Evolutionary conservation across 768 basidiomycete species (phyloP).

Genomic region (Tulasnella calospora): DNA sequence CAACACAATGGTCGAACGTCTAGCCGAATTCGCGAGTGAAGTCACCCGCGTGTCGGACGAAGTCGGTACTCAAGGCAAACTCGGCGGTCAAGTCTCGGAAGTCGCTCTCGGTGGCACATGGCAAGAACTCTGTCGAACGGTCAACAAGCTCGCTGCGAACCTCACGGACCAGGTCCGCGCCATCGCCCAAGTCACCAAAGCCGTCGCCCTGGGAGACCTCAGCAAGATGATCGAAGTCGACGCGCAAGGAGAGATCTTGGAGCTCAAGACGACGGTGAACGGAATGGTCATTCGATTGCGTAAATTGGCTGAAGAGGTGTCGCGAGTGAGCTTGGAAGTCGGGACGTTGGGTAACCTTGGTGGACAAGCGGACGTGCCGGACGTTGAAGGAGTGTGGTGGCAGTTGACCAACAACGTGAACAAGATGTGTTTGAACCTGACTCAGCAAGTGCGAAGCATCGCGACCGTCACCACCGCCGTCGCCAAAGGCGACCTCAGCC

Average conservation of each 20-base stretch:
- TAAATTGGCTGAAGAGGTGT: conserved; percentile 47
- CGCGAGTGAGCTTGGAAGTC: conserved; percentile 85
- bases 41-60: conserved; percentile 17
- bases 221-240: conserved; percentile 82
- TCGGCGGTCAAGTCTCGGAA: conserved; percentile 87
- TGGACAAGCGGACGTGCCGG: too few species aligned
- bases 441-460: conserved; percentile 29
- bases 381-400: conserved; percentile 29
- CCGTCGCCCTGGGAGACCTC: conserved; percentile 77
- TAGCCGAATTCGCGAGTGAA: conserved; percentile 29
- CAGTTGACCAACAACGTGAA: conserved; percentile 40
- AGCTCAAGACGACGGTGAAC: conserved; percentile 51
- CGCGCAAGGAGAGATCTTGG: conserved; percentile 84
- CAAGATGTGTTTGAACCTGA: too few species aligned
- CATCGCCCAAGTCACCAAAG: conserved; percentile 80
- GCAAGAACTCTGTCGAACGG: conserved; percentile 83
- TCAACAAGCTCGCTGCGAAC: conserved; percentile 89
- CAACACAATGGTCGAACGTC: conserved; percentile 46
- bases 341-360: conserved; percentile 74
- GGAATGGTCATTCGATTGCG: conserved; percentile 52
- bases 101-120: conserved; percentile 91
- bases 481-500: conserved; percentile 42
- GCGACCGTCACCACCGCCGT: conserved; percentile 41
- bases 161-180: conserved; percentile 83
- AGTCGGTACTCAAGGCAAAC: conserved; percentile 47